These are phyloP conservation scores for Pichia cactophila DNA, from an alignment of 1,139 yeast species.

Conservation along the genomic window DNA sequence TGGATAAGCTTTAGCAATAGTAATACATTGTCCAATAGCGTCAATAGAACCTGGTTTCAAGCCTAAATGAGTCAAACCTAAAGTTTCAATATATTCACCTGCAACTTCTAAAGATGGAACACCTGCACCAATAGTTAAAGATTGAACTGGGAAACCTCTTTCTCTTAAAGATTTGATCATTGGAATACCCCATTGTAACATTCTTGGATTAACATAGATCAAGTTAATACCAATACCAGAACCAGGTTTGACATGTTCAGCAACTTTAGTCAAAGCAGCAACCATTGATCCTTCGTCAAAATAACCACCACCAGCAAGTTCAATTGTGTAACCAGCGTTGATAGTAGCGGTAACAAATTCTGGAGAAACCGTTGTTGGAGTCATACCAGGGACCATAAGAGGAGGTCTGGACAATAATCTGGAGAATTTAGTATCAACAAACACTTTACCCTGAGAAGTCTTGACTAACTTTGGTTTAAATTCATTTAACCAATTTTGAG, in stretches of 20 bases:
- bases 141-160: conserved; percentile 92
- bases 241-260: conserved; percentile 65
- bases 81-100: conserved; percentile 84
- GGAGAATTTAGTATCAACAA: conserved; percentile 90
- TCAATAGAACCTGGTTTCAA: conserved; percentile 97
- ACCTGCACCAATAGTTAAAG: conserved; percentile 98
- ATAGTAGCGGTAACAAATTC: conserved; percentile 88
- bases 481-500: conserved; percentile 86
- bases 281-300: conserved; percentile 67
- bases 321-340: conserved; percentile 95
- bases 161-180: conserved; percentile 81
- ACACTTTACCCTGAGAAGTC: conserved; percentile 62
- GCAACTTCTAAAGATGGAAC: conserved; percentile 98
- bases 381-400: conserved; percentile 97
- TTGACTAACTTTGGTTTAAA: conserved; percentile 80
- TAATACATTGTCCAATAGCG: conserved; percentile 76
- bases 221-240: conserved; percentile 85
- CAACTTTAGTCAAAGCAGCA: conserved; percentile 66
- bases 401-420: conserved; percentile 93
- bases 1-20: conserved; percentile 94
- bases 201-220: conserved; percentile 92
- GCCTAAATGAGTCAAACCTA: conserved; percentile 90
- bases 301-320: conserved; percentile 98
- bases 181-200: conserved; percentile 99
- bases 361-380: conserved; percentile 94